A percentile compares a stretch with the other conserved stretches of the same genome.
Conservation (phyloP, 768 basidiomycete species). For the Trametes cingulata region DNA sequence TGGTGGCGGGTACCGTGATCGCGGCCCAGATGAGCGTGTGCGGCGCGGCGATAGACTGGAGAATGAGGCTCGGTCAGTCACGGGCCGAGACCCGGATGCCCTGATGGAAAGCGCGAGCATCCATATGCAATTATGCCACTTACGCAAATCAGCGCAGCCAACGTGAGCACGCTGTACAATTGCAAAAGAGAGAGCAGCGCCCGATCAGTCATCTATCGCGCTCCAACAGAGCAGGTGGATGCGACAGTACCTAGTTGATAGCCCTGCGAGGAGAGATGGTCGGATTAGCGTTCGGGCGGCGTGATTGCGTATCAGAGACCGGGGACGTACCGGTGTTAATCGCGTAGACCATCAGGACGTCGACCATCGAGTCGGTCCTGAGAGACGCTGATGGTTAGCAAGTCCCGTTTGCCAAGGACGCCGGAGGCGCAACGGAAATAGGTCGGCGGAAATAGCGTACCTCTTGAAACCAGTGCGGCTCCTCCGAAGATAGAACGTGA, state of each 20-base stretch:
- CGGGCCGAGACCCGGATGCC: background rate
- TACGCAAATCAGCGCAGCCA: conserved; percentile 5
- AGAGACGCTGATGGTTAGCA: too few relatives aligned
- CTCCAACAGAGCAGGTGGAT: too few relatives aligned
- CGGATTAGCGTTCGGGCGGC: background rate
- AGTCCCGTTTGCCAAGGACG: too few relatives aligned
- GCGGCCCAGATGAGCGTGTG: conserved; percentile 3
- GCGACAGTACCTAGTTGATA: conserved; percentile 7
- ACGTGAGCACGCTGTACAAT: background rate
- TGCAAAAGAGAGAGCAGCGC: background rate
- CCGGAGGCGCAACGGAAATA: too few relatives aligned
- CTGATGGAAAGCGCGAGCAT: background rate
- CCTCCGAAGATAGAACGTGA: conserved; percentile 8
- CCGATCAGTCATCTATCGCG: too few relatives aligned
- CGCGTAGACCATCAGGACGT: background rate
- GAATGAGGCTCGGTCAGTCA: background rate
- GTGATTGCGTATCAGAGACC: background rate
- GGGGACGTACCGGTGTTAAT: conserved; percentile 7
- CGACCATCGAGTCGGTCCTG: conserved; percentile 11
- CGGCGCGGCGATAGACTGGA: background rate
- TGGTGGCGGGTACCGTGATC: background rate
- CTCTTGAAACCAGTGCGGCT: conserved; percentile 10
- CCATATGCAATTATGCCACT: background rate
- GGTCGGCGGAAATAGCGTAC: background rate
- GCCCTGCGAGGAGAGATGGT: background rate